A percentile compares a stretch with the other conserved stretches of the same genome.
Conservation (phyloP, 1,284 basidiomycete genomes). For the Earliella scabrosa region DNA sequence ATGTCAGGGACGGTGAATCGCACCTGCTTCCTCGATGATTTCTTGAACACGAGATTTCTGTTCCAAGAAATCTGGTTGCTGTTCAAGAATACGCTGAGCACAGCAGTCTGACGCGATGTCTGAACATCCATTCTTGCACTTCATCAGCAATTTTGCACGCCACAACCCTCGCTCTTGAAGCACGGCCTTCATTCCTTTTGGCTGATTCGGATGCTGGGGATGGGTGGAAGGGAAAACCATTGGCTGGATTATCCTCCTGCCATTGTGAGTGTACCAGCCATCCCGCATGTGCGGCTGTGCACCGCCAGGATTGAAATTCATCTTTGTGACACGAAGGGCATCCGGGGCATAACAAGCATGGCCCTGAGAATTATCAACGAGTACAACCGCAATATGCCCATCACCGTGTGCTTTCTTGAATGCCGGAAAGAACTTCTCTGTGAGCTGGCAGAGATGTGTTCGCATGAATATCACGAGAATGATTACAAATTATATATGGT, state of each 20-base stretch:
- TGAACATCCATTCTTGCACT: conserved; percentile 30
- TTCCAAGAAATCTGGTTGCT: conserved; percentile 35
- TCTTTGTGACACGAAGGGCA: conserved; percentile 37
- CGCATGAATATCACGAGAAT: neutral
- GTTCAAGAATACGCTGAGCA: conserved; percentile 7
- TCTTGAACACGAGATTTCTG: conserved; percentile 36
- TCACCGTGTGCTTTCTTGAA: conserved; percentile 38
- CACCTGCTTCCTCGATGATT: conserved; percentile 18
- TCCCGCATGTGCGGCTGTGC: conserved; percentile 39
- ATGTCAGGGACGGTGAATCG: conserved; percentile 3
- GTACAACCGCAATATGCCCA: conserved; percentile 38
- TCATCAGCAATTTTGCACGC: conserved; percentile 21
- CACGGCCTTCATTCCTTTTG: conserved; percentile 42
- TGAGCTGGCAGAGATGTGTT: conserved; percentile 13
- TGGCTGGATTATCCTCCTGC: conserved; percentile 31
- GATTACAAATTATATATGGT: neutral
- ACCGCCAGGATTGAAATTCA: conserved; percentile 44
- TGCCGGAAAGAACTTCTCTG: conserved; percentile 41
- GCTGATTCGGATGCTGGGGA: conserved; percentile 30
- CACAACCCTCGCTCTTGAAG: conserved; percentile 37
- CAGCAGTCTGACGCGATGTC: conserved; percentile 12
- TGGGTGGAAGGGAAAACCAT: conserved; percentile 40
- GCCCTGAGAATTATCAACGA: conserved; percentile 47
- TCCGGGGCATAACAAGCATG: conserved; percentile 43
- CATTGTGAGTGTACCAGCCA: conserved; percentile 37